Base-by-base conservation (phyloP, 352 stramenopile species). In the Pythium vanterpoolii region DNA sequence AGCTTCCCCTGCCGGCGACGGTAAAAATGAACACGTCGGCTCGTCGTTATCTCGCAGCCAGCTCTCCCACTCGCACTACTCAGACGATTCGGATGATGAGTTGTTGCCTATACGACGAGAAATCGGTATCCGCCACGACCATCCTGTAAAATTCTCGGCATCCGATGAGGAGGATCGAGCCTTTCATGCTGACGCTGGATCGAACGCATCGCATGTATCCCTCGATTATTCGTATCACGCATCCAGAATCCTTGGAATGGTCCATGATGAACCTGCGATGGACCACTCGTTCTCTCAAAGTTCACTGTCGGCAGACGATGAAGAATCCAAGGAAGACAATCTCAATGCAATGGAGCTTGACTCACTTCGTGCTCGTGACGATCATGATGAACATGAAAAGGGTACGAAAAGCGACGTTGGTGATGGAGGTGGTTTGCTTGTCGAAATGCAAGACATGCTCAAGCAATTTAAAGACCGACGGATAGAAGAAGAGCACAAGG, bases 401-500 rank as follows among this genome's bases (percentile, higher is more conserved):
- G 56, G 49, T 55, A 69, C 24, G n/a, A 52, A 59, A 30, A 69
- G 52, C 42, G 34, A 56, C 14, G 59, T 50, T 27, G 24, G 18
- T 31, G 47, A 39, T 44, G 23, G 14, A 13, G 33, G 43, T 38
- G 43, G 26, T 21, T 36, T 92, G 16, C 68, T 74, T 54, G 62
- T 54, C 56, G 80, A 92, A 58, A 72, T 92, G 59, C 69, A 79
- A 39, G 38, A 74, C 42, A 81, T 93, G 68, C 71, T 93, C 3
- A 73, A 72, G 39, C 62, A 63, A 14, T 76, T 93, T 46, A 64
- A 84, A 56, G 56, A 76, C 26, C 80, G 74, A 48, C 71, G 83
- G 26, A 83, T 83, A 44, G 56, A 86, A 61, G 75, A 90, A 60
- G 80, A 93, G 42, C 51, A 73, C 43, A 90, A 89, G 50, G 80